These are phyloP conservation scores for Alliaria petiolata DNA, from an alignment of 345 rosid species.

Conservation along the genomic window DNA sequence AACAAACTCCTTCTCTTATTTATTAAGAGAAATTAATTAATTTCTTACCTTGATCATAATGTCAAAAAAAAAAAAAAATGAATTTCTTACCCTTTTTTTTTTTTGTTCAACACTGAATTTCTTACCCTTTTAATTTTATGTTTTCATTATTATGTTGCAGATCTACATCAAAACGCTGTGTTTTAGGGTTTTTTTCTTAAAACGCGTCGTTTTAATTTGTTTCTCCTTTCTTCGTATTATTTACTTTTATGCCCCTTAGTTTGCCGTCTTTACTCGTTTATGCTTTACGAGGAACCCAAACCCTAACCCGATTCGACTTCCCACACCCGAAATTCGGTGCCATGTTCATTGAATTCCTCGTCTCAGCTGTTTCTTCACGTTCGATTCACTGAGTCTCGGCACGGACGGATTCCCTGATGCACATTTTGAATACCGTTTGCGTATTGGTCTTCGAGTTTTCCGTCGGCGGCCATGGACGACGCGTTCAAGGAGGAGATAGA, in stretches of 20 bases:
- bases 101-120: too few relatives aligned
- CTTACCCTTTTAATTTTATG: too few relatives aligned
- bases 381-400: slow-evolving; percentile 22
- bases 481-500: slow-evolving; percentile 47
- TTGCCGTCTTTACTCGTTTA: slow-evolving; percentile 17
- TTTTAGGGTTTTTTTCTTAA: too few relatives aligned
- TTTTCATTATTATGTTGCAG: neutral
- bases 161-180: slow-evolving; percentile 3
- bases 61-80: too few relatives aligned
- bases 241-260: slow-evolving; percentile 16
- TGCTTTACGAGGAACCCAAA: slow-evolving; percentile 38
- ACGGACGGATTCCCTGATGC: slow-evolving; percentile 26
- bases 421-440: slow-evolving; percentile 27
- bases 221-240: neutral
- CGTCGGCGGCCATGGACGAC: slow-evolving; percentile 49
- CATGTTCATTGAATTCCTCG: slow-evolving; percentile 3
- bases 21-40: neutral
- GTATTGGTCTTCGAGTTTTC: slow-evolving; percentile 30
- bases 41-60: neutral
- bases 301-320: slow-evolving; percentile 29
- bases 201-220: too few relatives aligned
- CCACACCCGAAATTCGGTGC: neutral
- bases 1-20: neutral
- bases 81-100: too few relatives aligned
- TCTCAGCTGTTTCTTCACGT: neutral